Conservation (phyloP, 2,329 filamentous ascomycete genomes). For the Trichoderma polysporum region DNA sequence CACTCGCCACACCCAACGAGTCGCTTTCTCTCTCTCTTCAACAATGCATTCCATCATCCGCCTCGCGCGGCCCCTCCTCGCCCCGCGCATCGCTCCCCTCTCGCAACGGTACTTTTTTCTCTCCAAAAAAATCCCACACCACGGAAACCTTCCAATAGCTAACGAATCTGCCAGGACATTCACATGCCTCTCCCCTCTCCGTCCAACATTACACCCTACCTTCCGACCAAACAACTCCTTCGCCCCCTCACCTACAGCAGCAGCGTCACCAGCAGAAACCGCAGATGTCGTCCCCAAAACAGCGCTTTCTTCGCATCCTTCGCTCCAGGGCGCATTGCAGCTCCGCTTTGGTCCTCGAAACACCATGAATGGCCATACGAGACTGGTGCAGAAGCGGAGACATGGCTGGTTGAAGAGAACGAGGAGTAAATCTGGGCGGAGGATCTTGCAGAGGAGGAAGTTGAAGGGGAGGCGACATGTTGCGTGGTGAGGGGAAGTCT, state of each 20-base stretch:
- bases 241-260: conserved; percentile 29
- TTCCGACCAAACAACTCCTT: conserved; percentile 37
- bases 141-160: background rate
- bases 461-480: conserved; percentile 53
- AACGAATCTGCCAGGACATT: conserved; percentile 39
- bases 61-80: conserved; percentile 32
- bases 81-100: conserved; percentile 27
- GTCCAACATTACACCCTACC: conserved; percentile 44
- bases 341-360: conserved; percentile 59
- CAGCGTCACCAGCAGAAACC: conserved; percentile 17
- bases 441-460: conserved; percentile 52
- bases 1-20: background rate
- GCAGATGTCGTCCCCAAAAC: conserved; percentile 48
- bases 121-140: background rate
- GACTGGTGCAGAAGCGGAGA: conserved; percentile 59
- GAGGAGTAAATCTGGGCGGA: conserved; percentile 51
- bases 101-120: conserved; percentile 27
- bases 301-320: conserved; percentile 53
- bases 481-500: conserved; percentile 27
- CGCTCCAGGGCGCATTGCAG: conserved; percentile 49
- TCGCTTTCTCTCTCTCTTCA: too few relatives aligned
- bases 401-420: conserved; percentile 56
- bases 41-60: conserved; percentile 33
- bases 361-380: conserved; percentile 55
- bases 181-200: conserved; percentile 50